Evolutionary conservation across 2,329 filamentous ascomycete genomes (phyloP), one percentile per base, ranked within the genome.

Genomic region (Metarhizium album): DNA sequence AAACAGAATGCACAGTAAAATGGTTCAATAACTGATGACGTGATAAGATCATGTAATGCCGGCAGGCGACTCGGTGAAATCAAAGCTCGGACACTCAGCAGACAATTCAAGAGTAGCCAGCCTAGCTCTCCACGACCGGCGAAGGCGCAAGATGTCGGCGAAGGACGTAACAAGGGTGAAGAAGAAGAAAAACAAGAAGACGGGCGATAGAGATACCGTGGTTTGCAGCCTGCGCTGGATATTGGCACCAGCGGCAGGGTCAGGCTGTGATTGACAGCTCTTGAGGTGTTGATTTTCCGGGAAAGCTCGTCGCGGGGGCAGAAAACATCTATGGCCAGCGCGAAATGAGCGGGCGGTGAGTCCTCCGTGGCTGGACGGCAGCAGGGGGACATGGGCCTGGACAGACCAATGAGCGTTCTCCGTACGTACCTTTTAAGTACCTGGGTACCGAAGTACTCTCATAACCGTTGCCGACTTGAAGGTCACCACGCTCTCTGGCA

Each of bases 241-340:
- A 13, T 46, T 40, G 45, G 37, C 22, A 42, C 47, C 47, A 50
- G 47, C 47, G 38, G 45, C 47, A 45, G 51, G 47, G 47, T 47
- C 13, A 22, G 24, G 18, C n/a, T 37, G 40, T 40, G 27, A 31
- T 20, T 9, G 31, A 31, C 31, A 40, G 49, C 24, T 49, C 35
- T 20, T 31, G 16, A 43, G 29, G 27, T 37, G 37, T 50, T 53
- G 55, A 27, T 22, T 43, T 42, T 51, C 42, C 37, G 35, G 45
- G 40, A 51, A 53, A 52, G 52, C 58, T 57, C 29, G 52, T 57
- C 45, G 62, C 46, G 47, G 49, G 50, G 54, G 56, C 56, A 58
- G 53, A 58, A 58, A 51, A 49, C 20, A 50, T 33, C 22, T 51
- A 37, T 20, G 31, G 54, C 38, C 54, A 49, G 50, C 22, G 33